Conservation (phyloP, 176 grass and related monocot genomes). For the Eleusine indica region DNA sequence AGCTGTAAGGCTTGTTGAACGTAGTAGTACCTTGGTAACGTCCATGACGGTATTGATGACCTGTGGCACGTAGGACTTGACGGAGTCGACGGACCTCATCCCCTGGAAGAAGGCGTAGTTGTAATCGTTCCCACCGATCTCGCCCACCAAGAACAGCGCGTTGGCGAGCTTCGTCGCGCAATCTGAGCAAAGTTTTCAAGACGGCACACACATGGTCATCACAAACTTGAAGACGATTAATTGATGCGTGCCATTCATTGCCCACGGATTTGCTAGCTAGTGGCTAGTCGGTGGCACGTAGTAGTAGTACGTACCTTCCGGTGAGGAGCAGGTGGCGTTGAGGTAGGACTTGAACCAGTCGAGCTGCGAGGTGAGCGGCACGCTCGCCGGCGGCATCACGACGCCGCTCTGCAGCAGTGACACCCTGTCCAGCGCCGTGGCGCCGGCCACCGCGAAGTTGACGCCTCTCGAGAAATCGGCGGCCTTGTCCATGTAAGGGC, state of each 20-base stretch:
- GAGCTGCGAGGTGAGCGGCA: slow-evolving; percentile 71
- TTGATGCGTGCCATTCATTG: too few species aligned
- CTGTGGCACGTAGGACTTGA: slow-evolving; percentile 70
- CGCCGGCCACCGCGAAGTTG: slow-evolving; percentile 92
- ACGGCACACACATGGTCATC: too few species aligned
- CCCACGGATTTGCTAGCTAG: too few species aligned
- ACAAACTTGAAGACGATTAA: too few species aligned
- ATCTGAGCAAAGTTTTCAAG: slow-evolving; percentile 33
- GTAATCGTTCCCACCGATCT: slow-evolving; percentile 98
- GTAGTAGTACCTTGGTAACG: slow-evolving; percentile 52
- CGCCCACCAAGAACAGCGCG: slow-evolving; percentile 79
- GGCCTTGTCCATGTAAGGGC: slow-evolving; percentile 69
- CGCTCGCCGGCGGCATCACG: slow-evolving; percentile 51
- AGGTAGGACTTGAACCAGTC: slow-evolving; percentile 79
- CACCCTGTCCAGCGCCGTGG: slow-evolving; percentile 67
- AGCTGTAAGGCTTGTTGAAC: background rate
- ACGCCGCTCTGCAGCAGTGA: slow-evolving; percentile 50
- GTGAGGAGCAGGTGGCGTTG: slow-evolving; percentile 65
- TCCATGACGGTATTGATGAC: slow-evolving; percentile 64
- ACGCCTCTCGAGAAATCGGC: slow-evolving; percentile 67
- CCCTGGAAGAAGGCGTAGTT: slow-evolving; percentile 84
- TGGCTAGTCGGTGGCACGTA: too few species aligned
- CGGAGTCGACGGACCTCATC: slow-evolving; percentile 42
- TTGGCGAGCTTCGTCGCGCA: slow-evolving; percentile 55
- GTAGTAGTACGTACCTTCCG: slow-evolving; percentile 28